These are phyloP conservation scores for Beauveria sp. DNA, from an alignment of 2,329 filamentous ascomycete species.

Conservation along the genomic window DNA sequence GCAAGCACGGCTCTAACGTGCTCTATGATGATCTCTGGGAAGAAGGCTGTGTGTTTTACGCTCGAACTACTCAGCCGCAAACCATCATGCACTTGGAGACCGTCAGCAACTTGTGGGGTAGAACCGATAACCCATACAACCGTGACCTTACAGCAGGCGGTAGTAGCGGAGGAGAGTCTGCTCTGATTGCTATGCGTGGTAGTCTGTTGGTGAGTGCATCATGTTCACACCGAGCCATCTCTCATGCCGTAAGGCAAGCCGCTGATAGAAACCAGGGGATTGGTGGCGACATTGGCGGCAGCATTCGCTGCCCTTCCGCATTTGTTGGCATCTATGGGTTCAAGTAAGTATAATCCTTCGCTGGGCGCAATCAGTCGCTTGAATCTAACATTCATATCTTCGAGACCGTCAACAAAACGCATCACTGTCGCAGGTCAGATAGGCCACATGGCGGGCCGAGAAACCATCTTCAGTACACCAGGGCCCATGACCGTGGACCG, in stretches of 20 bases:
- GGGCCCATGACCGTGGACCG: conserved; percentile 29
- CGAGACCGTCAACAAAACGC: conserved; percentile 25
- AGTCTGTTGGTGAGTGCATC: conserved; percentile 25
- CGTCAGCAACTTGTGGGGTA: conserved; percentile 55
- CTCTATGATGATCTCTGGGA: conserved; percentile 23
- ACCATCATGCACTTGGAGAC: conserved; percentile 49
- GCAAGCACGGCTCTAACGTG: conserved; percentile 25
- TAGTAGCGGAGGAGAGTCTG: conserved; percentile 50
- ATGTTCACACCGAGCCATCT: background rate
- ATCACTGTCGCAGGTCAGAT: conserved; percentile 22
- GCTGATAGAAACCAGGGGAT: conserved; percentile 21
- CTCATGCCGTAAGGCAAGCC: background rate
- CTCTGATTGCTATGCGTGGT: conserved; percentile 33
- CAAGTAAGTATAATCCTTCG: conserved; percentile 17
- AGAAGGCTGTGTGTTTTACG: conserved; percentile 47
- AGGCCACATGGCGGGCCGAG: conserved; percentile 26
- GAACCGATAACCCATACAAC: conserved; percentile 57
- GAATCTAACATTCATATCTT: background rate
- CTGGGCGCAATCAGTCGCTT: background rate
- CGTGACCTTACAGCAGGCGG: conserved; percentile 54
- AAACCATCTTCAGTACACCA: conserved; percentile 25
- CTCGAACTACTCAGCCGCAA: conserved; percentile 63
- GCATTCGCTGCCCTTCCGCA: conserved; percentile 29
- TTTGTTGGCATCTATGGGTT: conserved; percentile 30
- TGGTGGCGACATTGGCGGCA: conserved; percentile 36